Evolutionary conservation across 306 rosid species (phyloP), one percentile per base, ranked within the genome.

Genomic region (Lathyrus sativus): DNA sequence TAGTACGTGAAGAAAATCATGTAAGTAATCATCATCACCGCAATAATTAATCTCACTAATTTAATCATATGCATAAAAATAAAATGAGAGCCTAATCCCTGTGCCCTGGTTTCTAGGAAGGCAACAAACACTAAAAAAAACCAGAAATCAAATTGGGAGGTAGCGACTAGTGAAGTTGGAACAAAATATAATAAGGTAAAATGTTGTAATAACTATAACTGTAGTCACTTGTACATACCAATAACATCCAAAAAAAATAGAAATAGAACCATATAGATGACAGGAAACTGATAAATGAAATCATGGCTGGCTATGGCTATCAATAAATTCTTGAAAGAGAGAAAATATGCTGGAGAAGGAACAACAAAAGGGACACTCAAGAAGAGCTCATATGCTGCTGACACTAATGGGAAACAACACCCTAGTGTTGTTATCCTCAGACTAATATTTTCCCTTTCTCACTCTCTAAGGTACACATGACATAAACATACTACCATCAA

Each of bases 161-260:
- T 29, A 11, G 35, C 1, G 7, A 24, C 11, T 42, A 46, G 4
- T 10, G 41, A 49, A 48, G 42, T 71, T 43, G 2, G 10, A 44
- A 31, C 28, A 22, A 73, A 59, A 45, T 37, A 18, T 13, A 63
- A 35, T 5, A 28, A 76, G 39, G 78, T 45, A 71, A 75, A 33
- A 60, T 67, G 72, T 75, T 46, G 76, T 65, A 75, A 67, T 80
- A 75, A 71, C 80, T 75, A 75, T 70, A 49, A 70, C 54, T 75
- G 71, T 75, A 46, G 64, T 63, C 61, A 70, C 76, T 49, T 13
- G 35, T 51, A 76, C 68, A 80, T 72, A 67, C 33, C 81, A 55
- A 55, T 72, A 62, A 72, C 85, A 80, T 60, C 9, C 67, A 53
- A 61, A 74, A 70, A 65, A 45, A 3, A 49, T 26, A 65, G 51